These are phyloP conservation scores for Ganoderma lingzhi DNA, from an alignment of 1,284 basidiomycete genomes.

Conservation along the genomic window DNA sequence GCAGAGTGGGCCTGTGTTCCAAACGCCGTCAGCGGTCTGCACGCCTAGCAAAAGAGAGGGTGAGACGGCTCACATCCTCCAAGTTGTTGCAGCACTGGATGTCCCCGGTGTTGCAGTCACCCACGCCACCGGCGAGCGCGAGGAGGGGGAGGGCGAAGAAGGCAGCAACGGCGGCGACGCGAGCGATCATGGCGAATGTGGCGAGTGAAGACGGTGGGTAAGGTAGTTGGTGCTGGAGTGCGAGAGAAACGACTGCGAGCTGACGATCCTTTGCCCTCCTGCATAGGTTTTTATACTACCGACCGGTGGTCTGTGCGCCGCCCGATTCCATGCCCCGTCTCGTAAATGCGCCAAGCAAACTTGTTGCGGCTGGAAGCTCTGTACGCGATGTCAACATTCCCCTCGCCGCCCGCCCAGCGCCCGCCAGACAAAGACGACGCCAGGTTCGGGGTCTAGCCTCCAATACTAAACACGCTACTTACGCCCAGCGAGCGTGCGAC, in stretches of 20 bases:
- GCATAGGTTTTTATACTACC: conserved; percentile 17
- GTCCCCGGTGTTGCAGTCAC: conserved; percentile 28
- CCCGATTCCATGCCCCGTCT: not conserved
- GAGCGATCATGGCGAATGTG: conserved; percentile 25
- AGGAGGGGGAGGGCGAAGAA: conserved; percentile 32
- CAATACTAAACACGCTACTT: not conserved
- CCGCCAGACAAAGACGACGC: not conserved
- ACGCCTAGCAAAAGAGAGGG: not conserved
- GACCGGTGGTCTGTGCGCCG: conserved; percentile 5
- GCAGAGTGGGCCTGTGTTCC: conserved; percentile 20
- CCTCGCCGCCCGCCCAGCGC: not conserved
- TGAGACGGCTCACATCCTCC: conserved; percentile 18
- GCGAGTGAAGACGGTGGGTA: conserved; percentile 1
- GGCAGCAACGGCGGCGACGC: conserved; percentile 25
- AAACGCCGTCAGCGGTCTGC: not conserved
- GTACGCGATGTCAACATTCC: not conserved
- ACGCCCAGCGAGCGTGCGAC: not conserved
- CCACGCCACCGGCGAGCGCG: conserved; percentile 24
- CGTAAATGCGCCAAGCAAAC: not conserved
- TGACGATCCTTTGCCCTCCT: conserved; percentile 7
- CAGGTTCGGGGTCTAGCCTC: not conserved
- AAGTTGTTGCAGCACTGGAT: conserved; percentile 32
- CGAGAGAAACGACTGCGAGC: conserved; percentile 24
- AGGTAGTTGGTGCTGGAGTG: conserved; percentile 13
- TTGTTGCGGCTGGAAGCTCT: not conserved